Conservation (phyloP, 208 protist species). For the Tritrichomonas musculus region DNA sequence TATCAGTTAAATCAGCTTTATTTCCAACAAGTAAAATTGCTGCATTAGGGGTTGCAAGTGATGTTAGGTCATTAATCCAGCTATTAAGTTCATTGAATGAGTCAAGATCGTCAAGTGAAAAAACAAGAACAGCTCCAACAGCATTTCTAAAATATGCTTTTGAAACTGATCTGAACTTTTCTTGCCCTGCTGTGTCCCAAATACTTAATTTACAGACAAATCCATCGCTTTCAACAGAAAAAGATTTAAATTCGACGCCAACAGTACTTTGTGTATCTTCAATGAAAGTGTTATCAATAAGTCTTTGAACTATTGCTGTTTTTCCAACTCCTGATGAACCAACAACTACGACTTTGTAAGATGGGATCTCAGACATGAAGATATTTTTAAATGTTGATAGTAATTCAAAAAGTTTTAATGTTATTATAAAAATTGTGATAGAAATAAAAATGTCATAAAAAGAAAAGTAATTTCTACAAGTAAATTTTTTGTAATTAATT, state of each 20-base stretch:
- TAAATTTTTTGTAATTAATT: too few relatives aligned
- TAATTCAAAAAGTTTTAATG: too few relatives aligned
- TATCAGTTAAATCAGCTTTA: not conserved
- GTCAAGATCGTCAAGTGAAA: not conserved
- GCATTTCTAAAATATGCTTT: not conserved
- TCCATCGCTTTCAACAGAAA: not conserved
- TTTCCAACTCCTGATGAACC: conserved; percentile 2
- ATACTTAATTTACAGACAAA: not conserved
- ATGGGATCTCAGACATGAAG: too few relatives aligned
- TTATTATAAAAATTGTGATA: too few relatives aligned
- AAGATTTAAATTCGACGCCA: conserved; percentile 15
- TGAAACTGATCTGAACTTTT: too few relatives aligned
- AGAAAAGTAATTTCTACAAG: too few relatives aligned
- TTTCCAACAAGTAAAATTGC: not conserved
- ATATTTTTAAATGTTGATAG: too few relatives aligned
- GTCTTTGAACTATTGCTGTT: not conserved
- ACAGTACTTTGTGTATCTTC: not conserved
- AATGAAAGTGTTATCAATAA: not conserved
- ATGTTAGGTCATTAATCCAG: not conserved
- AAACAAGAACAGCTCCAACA: not conserved
- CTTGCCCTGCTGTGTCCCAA: not conserved
- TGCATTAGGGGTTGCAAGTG: not conserved
- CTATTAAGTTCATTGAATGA: not conserved
- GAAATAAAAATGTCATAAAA: too few relatives aligned
- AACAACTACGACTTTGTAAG: conserved; percentile 11